Evolutionary conservation across 75 land plant species (phyloP).

Genomic region (Cunninghamia lanceolata): DNA sequence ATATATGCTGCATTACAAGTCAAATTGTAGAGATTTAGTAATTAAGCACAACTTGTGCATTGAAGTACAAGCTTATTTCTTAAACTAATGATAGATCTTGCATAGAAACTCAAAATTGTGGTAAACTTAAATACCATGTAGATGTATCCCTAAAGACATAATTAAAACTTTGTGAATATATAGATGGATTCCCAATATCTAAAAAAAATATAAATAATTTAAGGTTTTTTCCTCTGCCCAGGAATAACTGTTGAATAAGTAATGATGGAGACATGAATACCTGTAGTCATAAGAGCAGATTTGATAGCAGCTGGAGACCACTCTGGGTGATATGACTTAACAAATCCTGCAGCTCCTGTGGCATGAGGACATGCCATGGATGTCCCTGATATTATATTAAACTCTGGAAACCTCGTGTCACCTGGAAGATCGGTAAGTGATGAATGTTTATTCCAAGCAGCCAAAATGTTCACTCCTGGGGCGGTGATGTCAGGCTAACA

Average conservation of each 20-base stretch:
- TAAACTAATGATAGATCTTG: background rate
- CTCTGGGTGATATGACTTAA: conserved; percentile 37
- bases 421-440: background rate
- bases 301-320: conserved; percentile 51
- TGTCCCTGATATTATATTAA: conserved; percentile 43
- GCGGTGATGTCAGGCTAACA: background rate
- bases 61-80: background rate
- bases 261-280: conserved; percentile 4
- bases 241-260: background rate
- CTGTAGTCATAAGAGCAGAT: conserved; percentile 58
- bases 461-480: background rate
- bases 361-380: conserved; percentile 64
- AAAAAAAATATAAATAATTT: too few species aligned
- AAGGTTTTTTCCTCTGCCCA: background rate
- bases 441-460: background rate
- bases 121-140: background rate
- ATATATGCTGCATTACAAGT: background rate
- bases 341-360: conserved; percentile 38
- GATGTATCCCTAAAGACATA: too few species aligned
- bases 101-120: background rate
- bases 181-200: too few species aligned
- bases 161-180: too few species aligned
- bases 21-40: too few species aligned
- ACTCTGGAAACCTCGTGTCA: background rate
- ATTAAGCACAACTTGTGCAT: too few species aligned